phyloP scores from a whole-genome alignment of 768 basidiomycete genomes.

The Megacollybia marginata region DNA sequence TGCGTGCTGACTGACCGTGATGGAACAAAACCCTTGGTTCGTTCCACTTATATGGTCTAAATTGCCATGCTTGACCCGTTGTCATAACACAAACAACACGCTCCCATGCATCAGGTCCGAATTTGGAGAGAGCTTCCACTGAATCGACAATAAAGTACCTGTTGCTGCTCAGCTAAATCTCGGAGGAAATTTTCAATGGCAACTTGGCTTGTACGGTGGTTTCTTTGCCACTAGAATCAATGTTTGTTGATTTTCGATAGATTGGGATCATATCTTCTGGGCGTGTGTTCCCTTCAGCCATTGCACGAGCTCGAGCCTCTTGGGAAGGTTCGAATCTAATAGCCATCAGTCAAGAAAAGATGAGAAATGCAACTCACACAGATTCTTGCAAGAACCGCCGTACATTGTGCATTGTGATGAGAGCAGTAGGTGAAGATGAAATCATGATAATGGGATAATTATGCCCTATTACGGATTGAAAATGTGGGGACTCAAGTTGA shows the following conservation, averaged over 20 bases:
- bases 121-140: constrained; percentile 87
- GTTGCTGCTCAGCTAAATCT: not conserved
- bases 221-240: constrained; percentile 60
- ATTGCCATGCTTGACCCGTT: constrained; percentile 98
- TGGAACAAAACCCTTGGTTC: constrained; percentile 91
- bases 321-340: constrained; percentile 68
- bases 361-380: constrained; percentile 34
- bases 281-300: constrained; percentile 62
- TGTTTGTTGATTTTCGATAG: constrained; percentile 72
- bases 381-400: constrained; percentile 90
- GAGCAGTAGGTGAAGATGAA: constrained; percentile 88
- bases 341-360: not conserved
- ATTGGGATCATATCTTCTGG: constrained; percentile 85
- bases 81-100: constrained; percentile 97
- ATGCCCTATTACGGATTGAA: constrained; percentile 18
- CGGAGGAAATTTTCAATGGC: not conserved
- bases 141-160: constrained; percentile 88
- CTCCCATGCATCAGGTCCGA: constrained; percentile 92
- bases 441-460: constrained; percentile 96
- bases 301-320: constrained; percentile 61
- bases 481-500: constrained; percentile 24
- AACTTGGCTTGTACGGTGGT: constrained; percentile 35
- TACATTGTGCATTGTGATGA: constrained; percentile 98
- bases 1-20: constrained; percentile 52
- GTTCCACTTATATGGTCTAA: constrained; percentile 93